Percentiles rank a stretch among this genome's conserved stretches.
These are phyloP conservation scores for Zoysia matrella DNA, from an alignment of 202 grass and related monocot species.

Conservation along the genomic window DNA sequence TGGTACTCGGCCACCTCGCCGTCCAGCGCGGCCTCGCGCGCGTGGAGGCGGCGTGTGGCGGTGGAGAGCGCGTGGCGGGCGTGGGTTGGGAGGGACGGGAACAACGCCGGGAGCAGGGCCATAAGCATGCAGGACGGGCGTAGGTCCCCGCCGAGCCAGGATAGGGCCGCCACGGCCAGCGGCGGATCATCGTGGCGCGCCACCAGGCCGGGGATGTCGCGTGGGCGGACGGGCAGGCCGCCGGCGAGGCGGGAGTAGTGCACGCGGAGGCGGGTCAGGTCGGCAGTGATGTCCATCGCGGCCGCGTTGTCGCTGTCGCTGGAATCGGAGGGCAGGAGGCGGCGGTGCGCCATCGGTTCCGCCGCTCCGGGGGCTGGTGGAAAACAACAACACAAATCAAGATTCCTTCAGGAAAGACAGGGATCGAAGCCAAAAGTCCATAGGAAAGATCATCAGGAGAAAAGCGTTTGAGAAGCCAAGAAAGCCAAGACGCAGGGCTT, in stretches of 20 bases:
- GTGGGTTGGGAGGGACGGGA: slow-evolving; percentile 37
- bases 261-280: slow-evolving; percentile 49
- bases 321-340: slow-evolving; percentile 53
- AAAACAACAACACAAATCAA: neutral
- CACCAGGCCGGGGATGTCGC: slow-evolving; percentile 42
- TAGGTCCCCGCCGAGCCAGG: slow-evolving; percentile 54
- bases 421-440: neutral
- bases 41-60: slow-evolving; percentile 38
- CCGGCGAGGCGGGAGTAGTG: slow-evolving; percentile 48
- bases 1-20: slow-evolving; percentile 62
- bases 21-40: slow-evolving; percentile 49
- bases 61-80: slow-evolving; percentile 39
- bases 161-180: slow-evolving; percentile 50
- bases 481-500: neutral
- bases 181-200: slow-evolving; percentile 44
- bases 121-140: slow-evolving; percentile 53
- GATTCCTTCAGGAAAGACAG: neutral
- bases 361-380: slow-evolving; percentile 35
- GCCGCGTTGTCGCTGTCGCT: slow-evolving; percentile 53
- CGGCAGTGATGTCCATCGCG: slow-evolving; percentile 38
- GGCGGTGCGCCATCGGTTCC: slow-evolving; percentile 42
- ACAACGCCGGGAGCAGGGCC: slow-evolving; percentile 41
- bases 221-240: slow-evolving; percentile 44
- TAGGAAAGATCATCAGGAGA: neutral
- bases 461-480: neutral